Evolutionary conservation across 2,329 filamentous ascomycete species (phyloP), one percentile per base, ranked within the genome.

Genomic region (Beauveria caledonica): DNA sequence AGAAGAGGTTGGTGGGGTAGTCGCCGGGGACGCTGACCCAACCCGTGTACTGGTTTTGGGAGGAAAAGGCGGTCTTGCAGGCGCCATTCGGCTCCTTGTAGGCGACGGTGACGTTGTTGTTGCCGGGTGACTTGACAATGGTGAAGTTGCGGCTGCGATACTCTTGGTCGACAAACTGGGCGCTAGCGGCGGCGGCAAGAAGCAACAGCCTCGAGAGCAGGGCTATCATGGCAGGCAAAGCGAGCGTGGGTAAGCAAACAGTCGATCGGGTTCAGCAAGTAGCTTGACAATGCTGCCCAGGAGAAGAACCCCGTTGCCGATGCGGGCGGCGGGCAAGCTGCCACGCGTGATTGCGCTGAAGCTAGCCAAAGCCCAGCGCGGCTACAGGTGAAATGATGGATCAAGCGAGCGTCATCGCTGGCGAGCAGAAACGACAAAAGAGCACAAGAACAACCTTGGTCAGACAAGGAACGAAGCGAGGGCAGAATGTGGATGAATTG

Each of bases 1-100:
- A 80, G 69, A 80, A 80, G 4, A 79, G 65, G 64, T 79, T 83
- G 48, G 79, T 79, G 19, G 78, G 72, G 64, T 78, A 82, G 29
- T 75, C 71, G 49, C 78, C 85, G 5, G 85, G 83, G 5, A 89
- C 72, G 58, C 74, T 79, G 60, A 90, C 83, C 80, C 88, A 89
- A 67, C 87, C 87, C 4, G 85, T 83, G 68, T 86, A 88, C 70
- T 90, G 87, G 70, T 85, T 80, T 71, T 90, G 87, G 1, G 76
- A 77, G 49, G 77, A 69, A 66, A 88, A 88, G 8, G 81, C 82
- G 1, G 87, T 89, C 51, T 76, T 80, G 71, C 88, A 90, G 13
- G 81, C 85, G 50, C 82, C 84, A 8, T 76, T 70, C 5, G 82
- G 78, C 40, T 78, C 74, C 68, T 87, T 89, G 77, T 87, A 91